phyloP scores from a whole-genome alignment of 805 yeast species.

The Ogataea populi-albae region DNA sequence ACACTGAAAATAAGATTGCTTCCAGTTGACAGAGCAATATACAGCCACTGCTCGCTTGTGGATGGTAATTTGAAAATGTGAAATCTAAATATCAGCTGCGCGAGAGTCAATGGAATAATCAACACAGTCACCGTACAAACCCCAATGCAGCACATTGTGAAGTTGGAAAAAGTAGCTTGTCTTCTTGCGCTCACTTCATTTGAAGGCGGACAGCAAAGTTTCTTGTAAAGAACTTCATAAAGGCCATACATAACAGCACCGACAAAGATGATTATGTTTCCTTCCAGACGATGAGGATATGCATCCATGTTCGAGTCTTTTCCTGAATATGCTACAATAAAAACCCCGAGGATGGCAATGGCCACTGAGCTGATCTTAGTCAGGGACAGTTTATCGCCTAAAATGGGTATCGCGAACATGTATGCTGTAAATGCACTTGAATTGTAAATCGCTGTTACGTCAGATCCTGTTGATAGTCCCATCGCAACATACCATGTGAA shows the following conservation, averaged over 20 bases:
- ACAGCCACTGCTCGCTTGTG: constrained; percentile 38
- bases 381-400: constrained; percentile 63
- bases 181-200: constrained; percentile 58
- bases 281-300: constrained; percentile 61
- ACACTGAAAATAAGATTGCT: constrained; percentile 70
- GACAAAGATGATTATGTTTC: constrained; percentile 64
- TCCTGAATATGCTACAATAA: constrained; percentile 72
- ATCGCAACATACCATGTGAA: constrained; percentile 84
- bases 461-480: constrained; percentile 75
- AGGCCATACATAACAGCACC: constrained; percentile 81
- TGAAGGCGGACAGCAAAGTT: constrained; percentile 68
- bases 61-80: constrained; percentile 58
- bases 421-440: constrained; percentile 89
- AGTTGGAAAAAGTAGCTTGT: constrained; percentile 79
- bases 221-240: constrained; percentile 81
- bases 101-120: constrained; percentile 45
- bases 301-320: constrained; percentile 21
- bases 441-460: constrained; percentile 87
- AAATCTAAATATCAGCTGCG: constrained; percentile 47
- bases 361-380: constrained; percentile 65
- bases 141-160: constrained; percentile 69
- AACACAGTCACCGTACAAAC: constrained; percentile 49
- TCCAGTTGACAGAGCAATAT: constrained; percentile 50
- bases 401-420: constrained; percentile 73
- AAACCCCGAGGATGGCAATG: constrained; percentile 71